These are phyloP conservation scores for Erodium moschatum DNA, from an alignment of 441 rosid species.

Conservation along the genomic window DNA sequence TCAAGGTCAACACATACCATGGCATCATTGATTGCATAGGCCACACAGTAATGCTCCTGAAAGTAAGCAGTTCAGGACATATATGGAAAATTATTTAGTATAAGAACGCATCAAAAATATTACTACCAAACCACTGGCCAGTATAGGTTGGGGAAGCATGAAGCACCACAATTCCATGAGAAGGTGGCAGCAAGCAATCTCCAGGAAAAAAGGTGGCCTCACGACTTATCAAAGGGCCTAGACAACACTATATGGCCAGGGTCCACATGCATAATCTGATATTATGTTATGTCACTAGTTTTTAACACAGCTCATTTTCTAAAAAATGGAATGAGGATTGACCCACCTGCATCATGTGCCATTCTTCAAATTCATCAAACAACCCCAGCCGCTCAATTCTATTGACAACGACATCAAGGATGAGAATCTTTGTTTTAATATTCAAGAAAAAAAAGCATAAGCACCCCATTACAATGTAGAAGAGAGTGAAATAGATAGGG, in stretches of 20 bases:
- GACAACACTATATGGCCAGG: not conserved
- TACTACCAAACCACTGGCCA: conserved; percentile 1
- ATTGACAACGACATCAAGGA: conserved; percentile 27
- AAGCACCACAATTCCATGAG: not conserved
- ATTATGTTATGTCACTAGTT: not conserved
- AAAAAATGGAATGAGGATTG: conserved; percentile 11
- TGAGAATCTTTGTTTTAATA: conserved; percentile 20
- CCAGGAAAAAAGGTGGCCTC: not conserved
- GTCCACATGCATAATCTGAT: not conserved
- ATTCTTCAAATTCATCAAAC: conserved; percentile 95
- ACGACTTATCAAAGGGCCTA: not conserved
- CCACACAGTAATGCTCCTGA: conserved; percentile 81
- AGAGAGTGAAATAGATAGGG: not conserved
- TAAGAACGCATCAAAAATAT: not conserved
- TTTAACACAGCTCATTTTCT: no score
- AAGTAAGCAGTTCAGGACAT: conserved; percentile 25
- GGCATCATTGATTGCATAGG: conserved; percentile 71
- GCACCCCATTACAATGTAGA: conserved; percentile 19
- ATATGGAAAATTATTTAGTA: conserved; percentile 7
- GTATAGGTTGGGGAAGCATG: not conserved
- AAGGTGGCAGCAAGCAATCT: not conserved
- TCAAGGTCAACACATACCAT: conserved; percentile 39
- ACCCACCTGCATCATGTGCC: conserved; percentile 99
- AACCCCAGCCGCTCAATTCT: conserved; percentile 89
- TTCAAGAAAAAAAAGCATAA: conserved; percentile 11